Percentiles rank a stretch among this genome's conserved stretches.
These are phyloP conservation scores for Amesomyces nigricolor DNA, from an alignment of 2,329 filamentous ascomycete species.

Conservation along the genomic window DNA sequence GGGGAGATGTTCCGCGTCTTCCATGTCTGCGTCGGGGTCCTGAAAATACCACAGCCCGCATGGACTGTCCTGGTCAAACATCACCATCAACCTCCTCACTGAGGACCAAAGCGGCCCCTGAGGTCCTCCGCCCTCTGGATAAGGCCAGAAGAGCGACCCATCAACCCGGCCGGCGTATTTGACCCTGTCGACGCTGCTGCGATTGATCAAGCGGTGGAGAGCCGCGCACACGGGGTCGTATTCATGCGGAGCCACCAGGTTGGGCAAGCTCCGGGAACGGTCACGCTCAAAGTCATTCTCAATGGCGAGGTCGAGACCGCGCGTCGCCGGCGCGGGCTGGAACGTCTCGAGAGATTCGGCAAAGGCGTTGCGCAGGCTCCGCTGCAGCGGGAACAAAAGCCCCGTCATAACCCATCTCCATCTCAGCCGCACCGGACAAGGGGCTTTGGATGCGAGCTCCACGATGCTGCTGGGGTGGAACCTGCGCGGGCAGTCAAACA, in stretches of 20 bases:
- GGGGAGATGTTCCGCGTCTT: not conserved
- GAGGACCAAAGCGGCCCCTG: not conserved
- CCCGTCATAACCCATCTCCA: too few species aligned
- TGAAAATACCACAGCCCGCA: not conserved
- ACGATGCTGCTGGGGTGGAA: too few species aligned
- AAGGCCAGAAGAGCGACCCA: conserved; percentile 5
- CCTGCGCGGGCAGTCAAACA: too few species aligned
- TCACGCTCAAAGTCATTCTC: too few species aligned
- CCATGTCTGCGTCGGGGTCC: not conserved
- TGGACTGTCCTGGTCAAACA: not conserved
- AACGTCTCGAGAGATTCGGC: too few species aligned
- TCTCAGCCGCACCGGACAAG: too few species aligned
- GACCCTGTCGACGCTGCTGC: not conserved
- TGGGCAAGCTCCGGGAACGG: not conserved
- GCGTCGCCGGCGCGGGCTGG: too few species aligned
- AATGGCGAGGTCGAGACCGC: not conserved
- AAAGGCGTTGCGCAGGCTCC: too few species aligned
- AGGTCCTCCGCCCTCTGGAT: not conserved
- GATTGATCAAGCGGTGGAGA: not conserved
- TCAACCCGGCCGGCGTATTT: not conserved
- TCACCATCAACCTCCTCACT: not conserved
- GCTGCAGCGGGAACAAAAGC: too few species aligned
- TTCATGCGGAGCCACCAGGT: not conserved
- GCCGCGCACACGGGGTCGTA: not conserved
- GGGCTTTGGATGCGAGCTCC: too few species aligned